phyloP scores from a whole-genome alignment of 371 early-diverging fungal species.

The Mortierella sp. region DNA sequence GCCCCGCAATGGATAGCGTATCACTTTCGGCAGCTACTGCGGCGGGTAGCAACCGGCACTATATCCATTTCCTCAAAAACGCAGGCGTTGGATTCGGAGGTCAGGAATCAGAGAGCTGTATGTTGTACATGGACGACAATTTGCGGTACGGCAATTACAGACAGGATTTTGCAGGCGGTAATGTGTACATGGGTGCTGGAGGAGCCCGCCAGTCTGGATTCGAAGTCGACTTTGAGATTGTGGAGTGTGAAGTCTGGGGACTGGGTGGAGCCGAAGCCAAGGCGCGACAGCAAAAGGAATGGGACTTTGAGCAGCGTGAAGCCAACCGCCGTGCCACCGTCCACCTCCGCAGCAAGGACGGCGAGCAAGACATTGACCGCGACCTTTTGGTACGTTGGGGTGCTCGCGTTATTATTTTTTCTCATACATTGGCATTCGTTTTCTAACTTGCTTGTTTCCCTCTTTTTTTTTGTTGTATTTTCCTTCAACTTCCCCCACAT shows the following conservation, averaged over 20 bases:
- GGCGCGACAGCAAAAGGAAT: slow-evolving; percentile 62
- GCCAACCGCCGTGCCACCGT: slow-evolving; percentile 61
- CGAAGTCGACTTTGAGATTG: slow-evolving; percentile 62
- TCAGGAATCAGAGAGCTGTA: slow-evolving; percentile 46
- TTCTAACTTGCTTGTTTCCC: neutral
- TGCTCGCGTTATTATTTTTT: neutral
- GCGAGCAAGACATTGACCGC: slow-evolving; percentile 52
- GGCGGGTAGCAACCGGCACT: slow-evolving; percentile 47
- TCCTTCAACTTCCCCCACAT: neutral
- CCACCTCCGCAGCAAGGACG: slow-evolving; percentile 62
- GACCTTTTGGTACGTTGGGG: slow-evolving; percentile 34
- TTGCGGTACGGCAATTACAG: slow-evolving; percentile 63
- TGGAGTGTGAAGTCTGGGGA: slow-evolving; percentile 74
- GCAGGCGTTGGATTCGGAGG: slow-evolving; percentile 75
- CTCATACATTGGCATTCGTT: neutral
- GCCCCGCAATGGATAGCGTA: neutral
- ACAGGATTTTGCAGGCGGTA: slow-evolving; percentile 59
- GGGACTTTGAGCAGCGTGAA: slow-evolving; percentile 72
- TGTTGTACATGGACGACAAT: slow-evolving; percentile 62
- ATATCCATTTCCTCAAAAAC: slow-evolving; percentile 66
- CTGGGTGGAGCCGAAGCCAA: slow-evolving; percentile 65
- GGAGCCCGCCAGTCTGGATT: slow-evolving; percentile 42
- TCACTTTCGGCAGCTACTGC: slow-evolving; percentile 2
- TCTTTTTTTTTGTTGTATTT: neutral
- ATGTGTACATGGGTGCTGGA: slow-evolving; percentile 42